A percentile compares a stretch with the other conserved stretches of the same genome.
Conservation (phyloP, 768 basidiomycete genomes). For the Clavaria fumosa region DNA sequence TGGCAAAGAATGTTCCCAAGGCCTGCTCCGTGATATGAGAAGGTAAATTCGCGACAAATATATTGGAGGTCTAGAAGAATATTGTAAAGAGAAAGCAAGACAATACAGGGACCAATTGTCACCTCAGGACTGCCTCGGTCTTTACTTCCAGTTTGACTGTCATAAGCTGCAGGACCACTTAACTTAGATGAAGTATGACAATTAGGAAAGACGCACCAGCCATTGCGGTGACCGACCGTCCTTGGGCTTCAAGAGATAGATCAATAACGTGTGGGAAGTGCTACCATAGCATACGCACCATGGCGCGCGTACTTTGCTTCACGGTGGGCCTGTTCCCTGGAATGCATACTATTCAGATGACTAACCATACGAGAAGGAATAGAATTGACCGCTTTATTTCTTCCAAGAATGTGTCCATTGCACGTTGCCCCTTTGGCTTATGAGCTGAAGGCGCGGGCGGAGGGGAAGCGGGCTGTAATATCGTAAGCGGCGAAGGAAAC, state of each 20-base stretch:
- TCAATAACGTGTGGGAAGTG: not conserved
- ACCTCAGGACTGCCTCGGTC: slow-evolving; percentile 83
- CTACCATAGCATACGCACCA: slow-evolving; percentile 23
- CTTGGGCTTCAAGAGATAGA: slow-evolving; percentile 27
- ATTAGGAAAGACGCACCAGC: slow-evolving; percentile 38
- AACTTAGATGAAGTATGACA: not conserved
- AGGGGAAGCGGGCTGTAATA: slow-evolving; percentile 48
- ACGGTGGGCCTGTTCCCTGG: slow-evolving; percentile 82
- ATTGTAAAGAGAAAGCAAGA: slow-evolving; percentile 1
- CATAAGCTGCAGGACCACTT: slow-evolving; percentile 42
- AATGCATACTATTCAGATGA: slow-evolving; percentile 5
- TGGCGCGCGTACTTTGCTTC: slow-evolving; percentile 71
- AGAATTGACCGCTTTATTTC: slow-evolving; percentile 75
- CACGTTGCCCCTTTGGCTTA: slow-evolving; percentile 85
- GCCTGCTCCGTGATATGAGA: slow-evolving; percentile 71
- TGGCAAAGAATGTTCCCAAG: slow-evolving; percentile 83
- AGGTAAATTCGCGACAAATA: slow-evolving; percentile 92
- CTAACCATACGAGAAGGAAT: not conserved
- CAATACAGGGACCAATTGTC: not conserved
- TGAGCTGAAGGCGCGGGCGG: slow-evolving; percentile 28
- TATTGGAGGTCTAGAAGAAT: slow-evolving; percentile 64
- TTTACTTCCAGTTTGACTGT: slow-evolving; percentile 80
- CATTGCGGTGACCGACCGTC: slow-evolving; percentile 77
- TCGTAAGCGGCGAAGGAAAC: too few species aligned
- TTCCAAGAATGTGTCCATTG: slow-evolving; percentile 92